Evolutionary conservation across 495 filamentous ascomycete species (phyloP).

Genomic region (Daldinia concentrica): DNA sequence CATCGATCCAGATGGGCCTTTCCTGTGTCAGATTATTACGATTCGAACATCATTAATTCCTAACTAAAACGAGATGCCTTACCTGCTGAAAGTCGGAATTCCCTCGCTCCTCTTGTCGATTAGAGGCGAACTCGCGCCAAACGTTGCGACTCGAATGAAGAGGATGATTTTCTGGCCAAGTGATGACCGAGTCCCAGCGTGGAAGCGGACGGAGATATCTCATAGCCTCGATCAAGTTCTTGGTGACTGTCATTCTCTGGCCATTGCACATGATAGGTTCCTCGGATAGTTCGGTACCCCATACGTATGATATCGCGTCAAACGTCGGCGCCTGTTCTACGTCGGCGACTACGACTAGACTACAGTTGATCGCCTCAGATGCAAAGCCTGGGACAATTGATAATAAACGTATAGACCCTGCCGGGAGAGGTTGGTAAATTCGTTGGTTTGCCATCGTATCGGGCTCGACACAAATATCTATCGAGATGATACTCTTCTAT

Average conservation of each 20-base stretch:
- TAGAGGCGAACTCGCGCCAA: constrained; percentile 24
- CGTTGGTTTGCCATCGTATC: constrained; percentile 10
- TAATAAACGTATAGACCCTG: constrained; percentile 27
- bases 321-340: constrained; percentile 21
- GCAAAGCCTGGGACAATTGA: constrained; percentile 29
- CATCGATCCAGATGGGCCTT: constrained; percentile 45
- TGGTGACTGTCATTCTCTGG: constrained; percentile 27
- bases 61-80: neutral
- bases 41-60: neutral
- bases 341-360: constrained; percentile 14
- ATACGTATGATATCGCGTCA: constrained; percentile 36
- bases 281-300: constrained; percentile 28
- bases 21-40: neutral
- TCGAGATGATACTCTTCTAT: neutral
- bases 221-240: constrained; percentile 34
- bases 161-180: constrained; percentile 21
- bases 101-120: constrained; percentile 25
- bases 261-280: constrained; percentile 38
- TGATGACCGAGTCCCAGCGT: constrained; percentile 27
- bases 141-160: constrained; percentile 31
- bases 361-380: constrained; percentile 31
- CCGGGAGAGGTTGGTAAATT: constrained; percentile 14
- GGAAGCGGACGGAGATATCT: constrained; percentile 32
- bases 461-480: neutral
- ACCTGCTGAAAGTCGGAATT: constrained; percentile 17